phyloP scores from a whole-genome alignment of 257 asterid genomes.

The Hygrophila difformis region DNA sequence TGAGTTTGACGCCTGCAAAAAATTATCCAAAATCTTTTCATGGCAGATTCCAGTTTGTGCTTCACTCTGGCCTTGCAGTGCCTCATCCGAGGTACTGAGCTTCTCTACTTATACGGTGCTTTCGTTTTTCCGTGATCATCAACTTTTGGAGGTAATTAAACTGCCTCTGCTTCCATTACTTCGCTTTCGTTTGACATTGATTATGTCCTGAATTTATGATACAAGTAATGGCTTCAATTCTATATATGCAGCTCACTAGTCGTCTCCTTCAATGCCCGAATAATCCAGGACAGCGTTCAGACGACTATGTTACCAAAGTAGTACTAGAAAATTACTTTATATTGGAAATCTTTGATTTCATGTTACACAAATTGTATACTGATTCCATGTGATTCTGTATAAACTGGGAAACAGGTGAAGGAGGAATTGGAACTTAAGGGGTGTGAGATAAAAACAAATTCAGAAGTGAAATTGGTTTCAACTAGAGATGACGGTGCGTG shows the following conservation, averaged over 20 bases:
- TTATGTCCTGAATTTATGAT: no score
- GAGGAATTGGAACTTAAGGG: conserved; percentile 57
- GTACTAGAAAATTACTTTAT: no score
- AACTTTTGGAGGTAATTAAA: conserved; percentile 63
- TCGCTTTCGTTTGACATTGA: no score
- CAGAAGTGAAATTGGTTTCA: conserved; percentile 54
- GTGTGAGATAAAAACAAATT: conserved; percentile 44
- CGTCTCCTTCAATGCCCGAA: conserved; percentile 93
- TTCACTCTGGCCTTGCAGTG: conserved; percentile 91
- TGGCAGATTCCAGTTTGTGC: conserved; percentile 78
- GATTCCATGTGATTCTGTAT: not conserved
- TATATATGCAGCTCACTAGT: conserved; percentile 54
- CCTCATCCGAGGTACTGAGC: conserved; percentile 55
- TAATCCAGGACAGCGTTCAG: conserved; percentile 58
- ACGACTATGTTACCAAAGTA: conserved; percentile 55
- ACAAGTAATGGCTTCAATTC: not conserved
- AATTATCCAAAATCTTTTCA: no score
- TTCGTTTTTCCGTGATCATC: conserved; percentile 85
- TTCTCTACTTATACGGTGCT: conserved; percentile 87
- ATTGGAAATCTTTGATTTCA: no score
- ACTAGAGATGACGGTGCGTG: conserved; percentile 49
- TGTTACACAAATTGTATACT: no score
- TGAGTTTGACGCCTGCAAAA: no score
- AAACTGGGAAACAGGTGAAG: conserved; percentile 35
- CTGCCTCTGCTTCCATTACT: not conserved